Evolutionary conservation across 306 rosid genomes (phyloP), one percentile per base, ranked within the genome.

Genomic region (Carpinus viminea): DNA sequence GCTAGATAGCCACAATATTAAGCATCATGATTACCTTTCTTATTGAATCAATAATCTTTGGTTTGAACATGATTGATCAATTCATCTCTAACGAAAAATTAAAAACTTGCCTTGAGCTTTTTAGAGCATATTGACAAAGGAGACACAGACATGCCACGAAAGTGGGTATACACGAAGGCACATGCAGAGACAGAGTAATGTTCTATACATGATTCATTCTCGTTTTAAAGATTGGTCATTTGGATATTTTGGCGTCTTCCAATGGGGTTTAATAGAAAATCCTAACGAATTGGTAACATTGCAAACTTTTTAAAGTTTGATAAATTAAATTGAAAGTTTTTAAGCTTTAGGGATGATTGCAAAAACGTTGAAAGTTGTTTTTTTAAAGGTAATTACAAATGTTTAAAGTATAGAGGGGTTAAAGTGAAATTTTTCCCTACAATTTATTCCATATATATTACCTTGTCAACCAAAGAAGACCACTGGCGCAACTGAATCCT

Each of bases 381-480:
- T 31, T 31, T 31, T 31, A 2, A 1, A 31, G 34, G 34, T 31
- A 31, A 31, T 31, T 31, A 31, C 34, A 31, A 31, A 31, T 2
- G 34, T 31, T 2, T 2, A 31, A 2, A 31, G 34, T 2, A 2
- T 31, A 31, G 34, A 31, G 34, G 34, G 34, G 2, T 31, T 24
- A 24, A 31, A 31, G 34, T 31, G 3, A 31, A 31, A 2, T 31
- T 31, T 31, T 31, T 31, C 3, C 34, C 3, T 31, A 50, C 17
- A 60, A 17, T 41, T 7, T 21, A 51, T 47, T 73, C 51, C 60
- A 57, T 51, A 24, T 81, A 57, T 51, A 24, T 81, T 85, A 93
- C 99, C 99, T 96, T 68, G 99, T 96, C 87, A 96, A 85, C 99
- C 99, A 96, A 78, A 96, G 98, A 86, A 96, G 98, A 68, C 98